A percentile compares a stretch with the other conserved stretches of the same genome.
These are phyloP conservation scores for Aspergillus vadensis DNA, from an alignment of 2,329 filamentous ascomycete species.

Conservation along the genomic window DNA sequence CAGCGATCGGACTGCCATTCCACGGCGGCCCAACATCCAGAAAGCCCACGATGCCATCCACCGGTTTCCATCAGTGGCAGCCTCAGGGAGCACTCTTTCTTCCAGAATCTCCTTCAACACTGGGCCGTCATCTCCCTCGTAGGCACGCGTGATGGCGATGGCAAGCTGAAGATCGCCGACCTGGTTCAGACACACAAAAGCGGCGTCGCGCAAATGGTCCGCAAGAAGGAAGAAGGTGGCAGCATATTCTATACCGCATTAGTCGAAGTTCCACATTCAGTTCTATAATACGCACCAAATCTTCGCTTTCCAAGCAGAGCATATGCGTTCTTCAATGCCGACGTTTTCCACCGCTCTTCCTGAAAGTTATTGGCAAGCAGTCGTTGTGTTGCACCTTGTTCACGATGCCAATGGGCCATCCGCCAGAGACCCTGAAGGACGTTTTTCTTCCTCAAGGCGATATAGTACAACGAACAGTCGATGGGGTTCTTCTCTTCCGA, in stretches of 20 bases:
- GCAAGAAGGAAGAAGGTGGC: slow-evolving; percentile 94
- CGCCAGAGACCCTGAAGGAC: slow-evolving; percentile 91
- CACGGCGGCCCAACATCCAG: slow-evolving; percentile 80
- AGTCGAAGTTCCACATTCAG: neutral
- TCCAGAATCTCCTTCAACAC: slow-evolving; percentile 73
- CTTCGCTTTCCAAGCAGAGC: slow-evolving; percentile 86
- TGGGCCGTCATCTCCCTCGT: slow-evolving; percentile 79
- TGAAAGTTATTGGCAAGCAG: slow-evolving; percentile 89
- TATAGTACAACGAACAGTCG: slow-evolving; percentile 87
- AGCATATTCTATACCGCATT: slow-evolving; percentile 70
- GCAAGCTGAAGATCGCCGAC: slow-evolving; percentile 87
- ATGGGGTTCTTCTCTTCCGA: slow-evolving; percentile 85
- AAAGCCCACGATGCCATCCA: slow-evolving; percentile 97
- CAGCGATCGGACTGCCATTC: slow-evolving; percentile 80
- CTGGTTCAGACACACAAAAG: slow-evolving; percentile 83
- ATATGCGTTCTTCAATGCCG: slow-evolving; percentile 94
- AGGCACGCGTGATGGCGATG: slow-evolving; percentile 82
- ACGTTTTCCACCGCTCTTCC: slow-evolving; percentile 81
- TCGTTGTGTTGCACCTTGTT: slow-evolving; percentile 77
- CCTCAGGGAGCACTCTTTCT: slow-evolving; percentile 75
- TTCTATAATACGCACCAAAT: slow-evolving; percentile 63
- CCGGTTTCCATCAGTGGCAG: slow-evolving; percentile 78
- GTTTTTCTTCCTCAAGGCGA: slow-evolving; percentile 87
- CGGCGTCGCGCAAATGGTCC: slow-evolving; percentile 79
- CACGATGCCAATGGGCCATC: slow-evolving; percentile 85